A percentile compares a stretch with the other conserved stretches of the same genome.
Evolutionary conservation across 495 filamentous ascomycete species (phyloP).

Genomic region (Tuber melanosporum): DNA sequence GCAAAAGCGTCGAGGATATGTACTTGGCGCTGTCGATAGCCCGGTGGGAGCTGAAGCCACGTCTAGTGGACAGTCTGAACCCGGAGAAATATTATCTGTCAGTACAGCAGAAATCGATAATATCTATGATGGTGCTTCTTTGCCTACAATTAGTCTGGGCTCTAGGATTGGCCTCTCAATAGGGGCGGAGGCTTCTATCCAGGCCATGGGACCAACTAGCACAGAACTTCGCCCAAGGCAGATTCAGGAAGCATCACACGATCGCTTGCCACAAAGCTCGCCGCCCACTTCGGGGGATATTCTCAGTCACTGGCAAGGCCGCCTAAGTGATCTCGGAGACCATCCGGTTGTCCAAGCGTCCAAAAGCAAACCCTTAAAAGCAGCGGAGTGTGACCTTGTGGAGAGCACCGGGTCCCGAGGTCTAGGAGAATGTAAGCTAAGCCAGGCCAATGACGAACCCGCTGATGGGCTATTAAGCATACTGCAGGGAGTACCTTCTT

Average conservation of each 20-base stretch:
- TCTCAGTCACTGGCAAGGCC: background rate
- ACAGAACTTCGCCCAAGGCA: background rate
- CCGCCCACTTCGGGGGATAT: background rate
- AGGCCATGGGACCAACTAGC: background rate
- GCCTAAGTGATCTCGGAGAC: background rate
- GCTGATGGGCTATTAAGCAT: background rate
- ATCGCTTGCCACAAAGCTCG: background rate
- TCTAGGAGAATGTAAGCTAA: background rate
- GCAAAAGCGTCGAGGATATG: slow-evolving; percentile 27
- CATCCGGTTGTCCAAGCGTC: background rate
- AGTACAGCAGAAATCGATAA: background rate
- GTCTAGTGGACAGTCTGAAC: background rate
- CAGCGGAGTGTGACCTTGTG: background rate
- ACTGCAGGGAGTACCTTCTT: background rate
- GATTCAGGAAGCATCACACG: background rate
- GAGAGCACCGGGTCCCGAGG: background rate
- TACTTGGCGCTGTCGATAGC: slow-evolving; percentile 24
- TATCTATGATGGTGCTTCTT: background rate
- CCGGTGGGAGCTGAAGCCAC: background rate
- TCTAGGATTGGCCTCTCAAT: background rate
- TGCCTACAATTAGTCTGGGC: background rate
- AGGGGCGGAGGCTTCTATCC: background rate
- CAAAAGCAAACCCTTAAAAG: background rate
- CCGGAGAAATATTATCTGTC: background rate
- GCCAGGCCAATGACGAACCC: background rate